A percentile compares a stretch with the other conserved stretches of the same genome.
These are phyloP conservation scores for Macrophomina tecta DNA, from an alignment of 2,329 filamentous ascomycete genomes.

Conservation along the genomic window DNA sequence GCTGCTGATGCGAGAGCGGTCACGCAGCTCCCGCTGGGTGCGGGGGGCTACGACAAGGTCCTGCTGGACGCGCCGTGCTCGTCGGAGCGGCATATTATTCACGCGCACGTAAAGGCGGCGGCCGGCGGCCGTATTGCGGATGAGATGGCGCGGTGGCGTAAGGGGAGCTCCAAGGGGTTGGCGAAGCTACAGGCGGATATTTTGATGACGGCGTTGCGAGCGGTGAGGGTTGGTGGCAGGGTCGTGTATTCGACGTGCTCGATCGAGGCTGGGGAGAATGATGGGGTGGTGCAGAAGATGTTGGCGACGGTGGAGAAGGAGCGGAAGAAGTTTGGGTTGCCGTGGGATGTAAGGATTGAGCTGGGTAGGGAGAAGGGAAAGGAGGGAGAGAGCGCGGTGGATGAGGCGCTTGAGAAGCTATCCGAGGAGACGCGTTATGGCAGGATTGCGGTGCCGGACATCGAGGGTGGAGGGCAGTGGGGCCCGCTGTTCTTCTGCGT, in stretches of 20 bases:
- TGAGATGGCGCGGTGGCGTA: constrained; percentile 48
- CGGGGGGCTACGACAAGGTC: constrained; percentile 48
- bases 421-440: constrained; percentile 44
- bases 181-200: constrained; percentile 34
- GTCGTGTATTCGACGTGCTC: constrained; percentile 52
- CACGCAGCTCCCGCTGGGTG: constrained; percentile 36
- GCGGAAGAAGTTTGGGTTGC: constrained; percentile 45
- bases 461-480: constrained; percentile 43
- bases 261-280: constrained; percentile 49
- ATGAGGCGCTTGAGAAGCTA: constrained; percentile 34
- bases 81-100: constrained; percentile 49
- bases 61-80: constrained; percentile 52
- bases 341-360: constrained; percentile 35
- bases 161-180: constrained; percentile 44
- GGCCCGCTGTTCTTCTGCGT: constrained; percentile 50
- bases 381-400: constrained; percentile 19
- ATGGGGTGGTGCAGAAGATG: constrained; percentile 47
- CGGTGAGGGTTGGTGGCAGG: constrained; percentile 42
- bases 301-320: constrained; percentile 45
- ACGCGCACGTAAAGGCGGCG: constrained; percentile 41
- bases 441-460: constrained; percentile 51
- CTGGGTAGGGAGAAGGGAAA: not conserved
- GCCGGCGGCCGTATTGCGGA: constrained; percentile 40
- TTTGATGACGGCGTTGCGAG: constrained; percentile 33
- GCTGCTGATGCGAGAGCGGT: constrained; percentile 31